Conservation (phyloP, 2,329 filamentous ascomycete species). For the Aspergillus carbonarius region DNA sequence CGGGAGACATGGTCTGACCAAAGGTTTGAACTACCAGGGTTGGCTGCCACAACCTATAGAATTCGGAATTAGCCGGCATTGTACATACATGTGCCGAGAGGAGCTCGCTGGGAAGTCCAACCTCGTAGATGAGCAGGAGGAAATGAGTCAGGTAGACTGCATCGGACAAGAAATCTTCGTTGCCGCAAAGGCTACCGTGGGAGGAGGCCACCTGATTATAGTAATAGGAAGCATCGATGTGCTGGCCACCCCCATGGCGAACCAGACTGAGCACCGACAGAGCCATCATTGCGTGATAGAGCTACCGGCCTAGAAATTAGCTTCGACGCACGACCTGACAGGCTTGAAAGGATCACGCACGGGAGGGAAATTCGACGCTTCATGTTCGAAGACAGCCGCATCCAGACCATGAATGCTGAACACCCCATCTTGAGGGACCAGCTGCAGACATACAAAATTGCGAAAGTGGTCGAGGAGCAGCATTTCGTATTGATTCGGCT, state of each 20-base stretch:
- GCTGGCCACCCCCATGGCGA: conserved; percentile 46
- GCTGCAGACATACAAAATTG: conserved; percentile 42
- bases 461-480: conserved; percentile 42
- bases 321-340: conserved; percentile 7
- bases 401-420: conserved; percentile 29
- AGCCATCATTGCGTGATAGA: conserved; percentile 59
- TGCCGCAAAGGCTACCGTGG: conserved; percentile 44
- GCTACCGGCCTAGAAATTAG: conserved; percentile 34
- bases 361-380: conserved; percentile 52
- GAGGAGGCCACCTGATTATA: conserved; percentile 56
- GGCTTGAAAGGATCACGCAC: conserved; percentile 38
- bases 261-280: conserved; percentile 56
- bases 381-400: conserved; percentile 46
- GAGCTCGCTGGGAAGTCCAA: conserved; percentile 27
- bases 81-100: neutral
- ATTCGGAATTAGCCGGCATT: conserved; percentile 14
- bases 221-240: conserved; percentile 53
- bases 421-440: conserved; percentile 30
- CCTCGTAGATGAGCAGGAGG: conserved; percentile 58
- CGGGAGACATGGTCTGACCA: conserved; percentile 57
- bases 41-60: conserved; percentile 46
- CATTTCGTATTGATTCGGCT: no score
- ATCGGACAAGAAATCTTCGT: conserved; percentile 55
- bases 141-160: conserved; percentile 59
- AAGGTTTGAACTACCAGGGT: conserved; percentile 48